Conservation (phyloP, 306 rosid genomes). For the Cucurbita moschata region DNA sequence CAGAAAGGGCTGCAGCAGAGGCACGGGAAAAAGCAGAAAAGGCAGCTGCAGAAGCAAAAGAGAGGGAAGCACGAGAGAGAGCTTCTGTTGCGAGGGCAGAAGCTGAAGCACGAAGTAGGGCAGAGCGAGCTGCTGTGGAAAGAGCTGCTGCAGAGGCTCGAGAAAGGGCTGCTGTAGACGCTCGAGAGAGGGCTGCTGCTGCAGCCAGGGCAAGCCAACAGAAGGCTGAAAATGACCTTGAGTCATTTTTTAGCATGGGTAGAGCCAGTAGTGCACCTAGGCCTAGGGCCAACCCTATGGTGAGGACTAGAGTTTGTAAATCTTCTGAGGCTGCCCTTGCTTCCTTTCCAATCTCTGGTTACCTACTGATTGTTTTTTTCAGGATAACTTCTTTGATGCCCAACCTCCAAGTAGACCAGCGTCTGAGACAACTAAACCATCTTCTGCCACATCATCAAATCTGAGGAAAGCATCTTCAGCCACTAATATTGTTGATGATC, state of each 20-base stretch:
- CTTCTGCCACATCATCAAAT: conserved; percentile 38
- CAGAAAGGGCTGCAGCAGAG: conserved; percentile 74
- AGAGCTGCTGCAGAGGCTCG: conserved; percentile 75
- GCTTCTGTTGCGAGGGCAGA: conserved; percentile 23
- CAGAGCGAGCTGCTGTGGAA: conserved; percentile 73
- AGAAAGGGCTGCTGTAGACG: conserved; percentile 65
- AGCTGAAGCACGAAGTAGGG: conserved; percentile 67
- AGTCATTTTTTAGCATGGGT: conserved; percentile 62
- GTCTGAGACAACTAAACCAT: conserved; percentile 43
- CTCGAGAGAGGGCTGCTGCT: conserved; percentile 70
- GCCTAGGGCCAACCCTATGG: conserved; percentile 63
- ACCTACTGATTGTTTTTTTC: conserved; percentile 1
- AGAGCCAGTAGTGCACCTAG: conserved; percentile 82
- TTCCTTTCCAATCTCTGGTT: background rate
- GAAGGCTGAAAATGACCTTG: conserved; percentile 70
- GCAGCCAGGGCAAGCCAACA: conserved; percentile 66
- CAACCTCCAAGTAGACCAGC: conserved; percentile 44
- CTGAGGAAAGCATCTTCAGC: conserved; percentile 67
- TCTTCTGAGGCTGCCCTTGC: conserved; percentile 6
- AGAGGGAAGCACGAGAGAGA: conserved; percentile 29
- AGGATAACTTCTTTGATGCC: conserved; percentile 43
- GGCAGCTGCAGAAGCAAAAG: conserved; percentile 30
- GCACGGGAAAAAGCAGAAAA: conserved; percentile 66
- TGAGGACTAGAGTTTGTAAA: conserved; percentile 28
- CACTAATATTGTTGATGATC: conserved; percentile 80